A percentile compares a stretch with the other conserved stretches of the same genome.
phyloP scores from a whole-genome alignment of 2,329 filamentous ascomycete species.

The Fusarium sp. region DNA sequence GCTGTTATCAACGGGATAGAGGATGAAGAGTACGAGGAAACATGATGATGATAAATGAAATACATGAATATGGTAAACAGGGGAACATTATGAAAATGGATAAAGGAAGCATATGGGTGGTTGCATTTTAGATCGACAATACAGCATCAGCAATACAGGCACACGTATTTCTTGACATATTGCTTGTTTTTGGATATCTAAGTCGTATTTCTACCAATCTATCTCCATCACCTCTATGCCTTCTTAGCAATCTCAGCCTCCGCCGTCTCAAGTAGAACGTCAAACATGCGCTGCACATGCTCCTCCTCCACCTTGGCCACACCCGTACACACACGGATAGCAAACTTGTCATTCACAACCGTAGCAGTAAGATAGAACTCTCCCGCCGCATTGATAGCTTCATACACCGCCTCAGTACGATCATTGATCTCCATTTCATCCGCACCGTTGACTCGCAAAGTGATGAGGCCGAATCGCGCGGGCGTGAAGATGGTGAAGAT shows the following conservation, averaged over 20 bases:
- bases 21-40: neutral
- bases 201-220: neutral
- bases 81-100: neutral
- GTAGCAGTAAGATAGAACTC: conserved; percentile 87
- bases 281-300: conserved; percentile 79
- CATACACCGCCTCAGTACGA: conserved; percentile 79
- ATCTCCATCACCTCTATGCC: neutral
- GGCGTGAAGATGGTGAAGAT: conserved; percentile 80
- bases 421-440: conserved; percentile 68
- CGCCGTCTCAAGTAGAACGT: conserved; percentile 73
- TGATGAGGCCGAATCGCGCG: conserved; percentile 82
- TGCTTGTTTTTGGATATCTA: neutral
- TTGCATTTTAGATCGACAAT: neutral
- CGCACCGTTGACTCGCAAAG: conserved; percentile 69
- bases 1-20: conserved; percentile 3
- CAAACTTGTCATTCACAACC: conserved; percentile 77
- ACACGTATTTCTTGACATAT: neutral
- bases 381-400: conserved; percentile 76
- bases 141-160: neutral
- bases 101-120: neutral
- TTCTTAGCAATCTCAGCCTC: conserved; percentile 52
- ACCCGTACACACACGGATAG: conserved; percentile 83
- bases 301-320: conserved; percentile 75
- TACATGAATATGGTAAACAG: neutral
- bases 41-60: conserved; percentile 12